Conservation (phyloP, 2,329 filamentous ascomycete species). For the Biscogniauxia sp. region DNA sequence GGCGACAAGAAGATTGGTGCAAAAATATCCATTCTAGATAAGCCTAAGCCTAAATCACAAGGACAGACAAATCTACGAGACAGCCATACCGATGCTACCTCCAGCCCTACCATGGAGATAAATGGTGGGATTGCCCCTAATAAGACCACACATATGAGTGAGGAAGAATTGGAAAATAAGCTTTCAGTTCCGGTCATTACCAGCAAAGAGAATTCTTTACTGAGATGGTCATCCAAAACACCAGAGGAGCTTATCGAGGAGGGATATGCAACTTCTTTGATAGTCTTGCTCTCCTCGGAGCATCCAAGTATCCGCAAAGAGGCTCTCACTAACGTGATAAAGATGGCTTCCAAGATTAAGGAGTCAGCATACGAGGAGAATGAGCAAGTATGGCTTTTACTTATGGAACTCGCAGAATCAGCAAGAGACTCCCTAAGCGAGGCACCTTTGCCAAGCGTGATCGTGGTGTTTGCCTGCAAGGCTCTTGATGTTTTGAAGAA, state of each 20-base stretch:
- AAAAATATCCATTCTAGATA: constrained; percentile 25
- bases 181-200: constrained; percentile 48
- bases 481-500: constrained; percentile 69
- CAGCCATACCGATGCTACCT: background rate
- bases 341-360: constrained; percentile 61
- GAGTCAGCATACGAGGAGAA: constrained; percentile 72
- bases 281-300: constrained; percentile 73
- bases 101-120: background rate
- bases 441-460: constrained; percentile 66
- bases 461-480: constrained; percentile 71
- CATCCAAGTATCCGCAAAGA: constrained; percentile 77
- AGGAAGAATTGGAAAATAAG: constrained; percentile 48
- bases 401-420: constrained; percentile 79
- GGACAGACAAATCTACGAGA: background rate
- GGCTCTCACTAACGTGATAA: constrained; percentile 66
- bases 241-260: constrained; percentile 78
- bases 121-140: constrained; percentile 3
- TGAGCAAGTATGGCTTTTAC: constrained; percentile 74
- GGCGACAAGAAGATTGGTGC: constrained; percentile 37
- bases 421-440: constrained; percentile 52
- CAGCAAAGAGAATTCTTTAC: constrained; percentile 51
- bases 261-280: constrained; percentile 65
- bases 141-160: constrained; percentile 25
- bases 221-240: constrained; percentile 72
- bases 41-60: constrained; percentile 2